These are phyloP conservation scores for Phlegmacium glaucopus DNA, from an alignment of 768 basidiomycete genomes.

Conservation along the genomic window DNA sequence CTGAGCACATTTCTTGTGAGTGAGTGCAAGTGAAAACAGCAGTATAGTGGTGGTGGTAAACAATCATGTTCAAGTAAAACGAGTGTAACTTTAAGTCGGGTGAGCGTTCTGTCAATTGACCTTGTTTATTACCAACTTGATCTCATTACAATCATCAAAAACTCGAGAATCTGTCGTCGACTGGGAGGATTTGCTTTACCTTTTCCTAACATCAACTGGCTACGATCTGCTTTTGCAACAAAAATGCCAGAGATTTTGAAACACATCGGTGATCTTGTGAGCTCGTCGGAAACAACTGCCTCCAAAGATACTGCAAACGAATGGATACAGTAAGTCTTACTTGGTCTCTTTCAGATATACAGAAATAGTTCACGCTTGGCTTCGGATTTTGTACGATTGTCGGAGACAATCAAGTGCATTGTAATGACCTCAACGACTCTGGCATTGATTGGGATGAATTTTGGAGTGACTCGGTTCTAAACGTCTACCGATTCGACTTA, in stretches of 20 bases:
- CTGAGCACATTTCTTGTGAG: no score
- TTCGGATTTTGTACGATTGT: not conserved
- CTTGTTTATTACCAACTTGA: no score
- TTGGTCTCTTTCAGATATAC: not conserved
- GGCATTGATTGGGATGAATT: no score
- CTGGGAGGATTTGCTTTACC: constrained; percentile 68
- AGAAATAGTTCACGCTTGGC: not conserved
- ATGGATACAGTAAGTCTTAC: constrained; percentile 12
- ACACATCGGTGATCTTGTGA: constrained; percentile 12
- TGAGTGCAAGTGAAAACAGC: no score
- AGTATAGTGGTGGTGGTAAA: no score
- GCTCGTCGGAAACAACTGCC: constrained; percentile 5
- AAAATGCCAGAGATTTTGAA: constrained; percentile 11
- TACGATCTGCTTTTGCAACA: not conserved
- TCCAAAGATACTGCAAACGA: constrained; percentile 5
- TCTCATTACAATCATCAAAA: constrained; percentile 87
- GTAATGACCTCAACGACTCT: no score
- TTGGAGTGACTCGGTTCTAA: constrained; percentile 10
- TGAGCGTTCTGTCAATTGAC: no score
- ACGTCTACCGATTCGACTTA: constrained; percentile 3
- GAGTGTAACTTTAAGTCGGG: no score
- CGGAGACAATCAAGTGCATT: not conserved
- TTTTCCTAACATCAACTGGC: not conserved
- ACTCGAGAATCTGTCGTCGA: constrained; percentile 87
- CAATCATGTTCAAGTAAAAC: constrained; percentile 52